Evolutionary conservation across 352 stramenopile genomes (phyloP), one percentile per base, ranked within the genome.

Genomic region (Phytopythium kandeliae): DNA sequence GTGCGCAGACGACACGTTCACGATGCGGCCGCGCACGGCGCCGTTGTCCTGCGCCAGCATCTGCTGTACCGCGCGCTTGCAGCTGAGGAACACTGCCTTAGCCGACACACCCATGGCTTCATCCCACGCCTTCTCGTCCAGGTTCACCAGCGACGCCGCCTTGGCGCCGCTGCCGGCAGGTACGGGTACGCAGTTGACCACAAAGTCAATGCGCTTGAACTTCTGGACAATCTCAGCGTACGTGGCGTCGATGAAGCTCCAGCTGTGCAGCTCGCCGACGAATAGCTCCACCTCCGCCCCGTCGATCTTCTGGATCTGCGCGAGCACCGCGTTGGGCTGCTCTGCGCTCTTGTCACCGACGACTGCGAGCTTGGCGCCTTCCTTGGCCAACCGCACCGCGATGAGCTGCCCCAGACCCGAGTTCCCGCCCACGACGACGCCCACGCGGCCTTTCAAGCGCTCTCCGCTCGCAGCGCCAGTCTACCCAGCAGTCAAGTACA

Each of bases 171-270:
- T 63, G 9, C 58, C 58, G 16, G 59, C 60, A 5, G 63, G 66
- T 2, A 61, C 41, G 0, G 73, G 68, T 12, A 86, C 56, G 46
- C 74, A 89, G 60, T 89, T 86, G 51, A 86, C 73, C 16, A 86
- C 73, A 66, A 89, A 89, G 60, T 86, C 78, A 24, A 86, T 73
- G 48, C 78, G 78, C 45, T 62, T 68, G 51, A 80, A 72, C 34
- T 71, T 41, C 45, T 73, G 73, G 22, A 65, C 68, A 25, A 84
- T 58, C 1, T 51, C 54, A 4, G 58, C 31, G 54, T 77, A 86
- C 24, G 72, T 65, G 10, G 38, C 51, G 41, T 86, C 71, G 8
- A 87, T 26, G 44, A 89, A 85, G 34, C 55, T 57, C 59, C 69
- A 82, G 49, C 54, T 57, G 33, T 84, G 63, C 45, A 85, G 59